Conservation (phyloP, 257 asterid species). For the Solanum sejunctum region DNA sequence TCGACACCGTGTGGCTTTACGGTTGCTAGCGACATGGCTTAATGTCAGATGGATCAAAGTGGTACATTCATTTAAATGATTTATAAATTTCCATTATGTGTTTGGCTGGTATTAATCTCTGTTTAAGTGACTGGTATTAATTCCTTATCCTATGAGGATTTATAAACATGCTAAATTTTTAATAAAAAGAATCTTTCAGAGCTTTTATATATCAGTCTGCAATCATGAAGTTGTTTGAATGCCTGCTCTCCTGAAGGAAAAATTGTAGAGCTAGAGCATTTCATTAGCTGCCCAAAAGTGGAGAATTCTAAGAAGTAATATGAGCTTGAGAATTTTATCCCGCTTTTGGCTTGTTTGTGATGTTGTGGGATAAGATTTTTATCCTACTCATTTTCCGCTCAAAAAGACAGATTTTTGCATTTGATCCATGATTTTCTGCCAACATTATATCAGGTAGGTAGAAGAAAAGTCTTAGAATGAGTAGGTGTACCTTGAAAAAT, state of each 20-base stretch:
- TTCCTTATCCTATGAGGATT: not conserved
- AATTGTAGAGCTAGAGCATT: not conserved
- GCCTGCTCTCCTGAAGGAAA: not conserved
- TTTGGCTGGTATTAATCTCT: not conserved
- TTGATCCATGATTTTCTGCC: not conserved
- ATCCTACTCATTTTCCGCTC: not conserved
- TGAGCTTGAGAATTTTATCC: not conserved
- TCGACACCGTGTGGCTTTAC: conserved; percentile 72
- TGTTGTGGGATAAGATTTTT: not conserved
- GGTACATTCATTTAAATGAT: conserved; percentile 25
- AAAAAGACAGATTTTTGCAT: not conserved
- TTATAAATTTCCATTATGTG: not conserved
- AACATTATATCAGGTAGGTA: not conserved
- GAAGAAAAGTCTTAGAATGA: not conserved
- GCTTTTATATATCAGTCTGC: not conserved
- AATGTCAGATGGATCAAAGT: conserved; percentile 67
- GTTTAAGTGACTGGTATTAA: not conserved
- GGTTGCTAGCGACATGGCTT: conserved; percentile 80
- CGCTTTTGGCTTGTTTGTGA: not conserved
- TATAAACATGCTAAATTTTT: not conserved
- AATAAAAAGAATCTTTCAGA: not conserved
- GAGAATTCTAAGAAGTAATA: not conserved
- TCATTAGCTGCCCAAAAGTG: not conserved
- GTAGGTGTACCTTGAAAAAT: not conserved
- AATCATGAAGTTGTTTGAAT: not conserved